Evolutionary conservation across 1,284 basidiomycete genomes (phyloP).

Genomic region (Bondarzewia mesenterica): DNA sequence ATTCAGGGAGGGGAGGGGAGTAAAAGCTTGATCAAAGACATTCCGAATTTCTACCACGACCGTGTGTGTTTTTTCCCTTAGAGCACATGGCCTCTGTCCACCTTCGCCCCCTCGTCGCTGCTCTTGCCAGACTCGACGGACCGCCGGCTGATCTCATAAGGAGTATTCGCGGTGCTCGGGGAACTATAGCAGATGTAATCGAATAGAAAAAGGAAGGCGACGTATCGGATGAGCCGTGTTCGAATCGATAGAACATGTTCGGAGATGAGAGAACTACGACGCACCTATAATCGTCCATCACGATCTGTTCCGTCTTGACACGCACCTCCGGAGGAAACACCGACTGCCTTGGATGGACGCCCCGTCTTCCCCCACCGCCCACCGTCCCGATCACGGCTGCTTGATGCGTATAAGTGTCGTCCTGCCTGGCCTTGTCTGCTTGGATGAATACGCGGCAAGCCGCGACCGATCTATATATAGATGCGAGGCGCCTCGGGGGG

Average conservation of each 20-base stretch:
- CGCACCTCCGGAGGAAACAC: constrained; percentile 31
- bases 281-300: constrained; percentile 15
- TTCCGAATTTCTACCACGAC: not conserved
- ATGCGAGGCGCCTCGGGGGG: not conserved
- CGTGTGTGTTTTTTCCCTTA: not conserved
- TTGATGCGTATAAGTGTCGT: constrained; percentile 26
- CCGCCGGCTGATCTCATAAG: not conserved
- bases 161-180: no score
- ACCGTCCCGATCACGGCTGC: constrained; percentile 43
- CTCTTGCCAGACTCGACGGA: not conserved
- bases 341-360: not conserved
- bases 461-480: constrained; percentile 41
- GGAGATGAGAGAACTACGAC: not conserved
- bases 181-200: no score
- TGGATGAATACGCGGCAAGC: constrained; percentile 61
- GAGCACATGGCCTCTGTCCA: not conserved
- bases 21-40: no score
- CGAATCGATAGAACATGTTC: not conserved
- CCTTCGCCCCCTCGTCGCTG: no score
- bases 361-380: not conserved
- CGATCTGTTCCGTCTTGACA: constrained; percentile 53
- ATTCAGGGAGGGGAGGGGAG: no score
- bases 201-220: no score
- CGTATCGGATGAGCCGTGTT: not conserved
- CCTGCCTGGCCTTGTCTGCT: constrained; percentile 31